Evolutionary conservation across 1,284 basidiomycete species (phyloP).

Genomic region (Microstroma glucosiphilum): DNA sequence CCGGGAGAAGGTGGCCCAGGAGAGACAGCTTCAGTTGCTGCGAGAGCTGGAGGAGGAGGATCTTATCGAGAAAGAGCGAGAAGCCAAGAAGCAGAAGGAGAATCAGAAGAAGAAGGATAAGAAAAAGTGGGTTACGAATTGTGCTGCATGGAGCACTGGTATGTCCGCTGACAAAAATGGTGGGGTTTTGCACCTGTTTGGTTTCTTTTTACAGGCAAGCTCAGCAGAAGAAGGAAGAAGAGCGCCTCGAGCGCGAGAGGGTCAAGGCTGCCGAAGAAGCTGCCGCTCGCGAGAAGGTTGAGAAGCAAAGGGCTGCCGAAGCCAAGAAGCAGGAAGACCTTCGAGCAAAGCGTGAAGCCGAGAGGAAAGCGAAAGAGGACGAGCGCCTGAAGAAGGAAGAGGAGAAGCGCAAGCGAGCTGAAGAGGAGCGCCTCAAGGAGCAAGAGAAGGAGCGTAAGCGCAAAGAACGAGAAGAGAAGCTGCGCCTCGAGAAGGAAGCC

Average conservation of each 20-base stretch:
- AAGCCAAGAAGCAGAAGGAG: constrained; percentile 89
- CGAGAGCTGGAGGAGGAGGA: constrained; percentile 86
- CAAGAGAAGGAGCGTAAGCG: constrained; percentile 59
- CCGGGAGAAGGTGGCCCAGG: constrained; percentile 76
- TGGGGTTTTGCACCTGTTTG: no score
- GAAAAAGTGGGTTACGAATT: constrained; percentile 62
- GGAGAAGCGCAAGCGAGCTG: constrained; percentile 55
- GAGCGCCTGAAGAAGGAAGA: constrained; percentile 59
- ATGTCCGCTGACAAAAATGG: background rate
- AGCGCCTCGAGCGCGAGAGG: constrained; percentile 71
- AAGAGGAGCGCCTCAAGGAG: constrained; percentile 55
- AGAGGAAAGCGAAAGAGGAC: constrained; percentile 61
- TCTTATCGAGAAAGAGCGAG: constrained; percentile 68
- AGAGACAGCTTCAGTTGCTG: constrained; percentile 76
- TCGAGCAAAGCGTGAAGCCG: constrained; percentile 55
- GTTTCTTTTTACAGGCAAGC: constrained; percentile 61
- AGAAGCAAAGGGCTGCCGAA: constrained; percentile 58
- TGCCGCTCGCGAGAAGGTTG: constrained; percentile 62
- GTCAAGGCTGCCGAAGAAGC: constrained; percentile 50
- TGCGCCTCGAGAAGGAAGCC: constrained; percentile 54
- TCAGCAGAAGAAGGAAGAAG: constrained; percentile 82
- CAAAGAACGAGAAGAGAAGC: constrained; percentile 64
- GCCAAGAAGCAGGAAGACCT: constrained; percentile 64
- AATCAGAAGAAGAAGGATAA: constrained; percentile 99
- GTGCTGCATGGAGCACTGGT: background rate